Conservation (phyloP, 2,329 filamentous ascomycete species). For the Colletotrichum simmondsii region DNA sequence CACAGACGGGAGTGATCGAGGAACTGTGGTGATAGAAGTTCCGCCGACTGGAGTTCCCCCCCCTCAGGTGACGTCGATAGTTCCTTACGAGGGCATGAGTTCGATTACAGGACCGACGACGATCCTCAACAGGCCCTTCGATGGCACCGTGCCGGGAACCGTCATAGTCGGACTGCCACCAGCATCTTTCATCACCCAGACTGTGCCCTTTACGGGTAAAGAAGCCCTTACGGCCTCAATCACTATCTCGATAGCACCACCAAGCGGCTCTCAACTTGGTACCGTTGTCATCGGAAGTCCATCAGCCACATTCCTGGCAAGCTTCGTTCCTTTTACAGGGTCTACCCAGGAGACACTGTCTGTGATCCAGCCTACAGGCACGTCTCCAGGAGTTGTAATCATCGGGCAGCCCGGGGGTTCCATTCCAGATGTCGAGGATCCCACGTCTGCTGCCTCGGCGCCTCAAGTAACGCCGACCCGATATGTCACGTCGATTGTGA, state of each 20-base stretch:
- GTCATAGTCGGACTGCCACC: constrained; percentile 9
- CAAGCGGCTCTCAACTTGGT: constrained; percentile 22
- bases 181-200: constrained; percentile 1
- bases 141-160: not conserved
- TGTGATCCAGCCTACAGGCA: constrained; percentile 17
- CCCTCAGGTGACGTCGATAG: constrained; percentile 23
- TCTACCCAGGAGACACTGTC: constrained; percentile 8
- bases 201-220: not conserved
- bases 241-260: constrained; percentile 2
- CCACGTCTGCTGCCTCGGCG: not conserved
- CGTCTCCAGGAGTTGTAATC: constrained; percentile 10
- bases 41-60: constrained; percentile 12
- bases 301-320: not conserved
- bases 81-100: not conserved
- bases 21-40: constrained; percentile 25
- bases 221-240: not conserved
- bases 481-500: constrained; percentile 14
- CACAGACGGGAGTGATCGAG: not conserved
- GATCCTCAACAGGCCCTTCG: constrained; percentile 18
- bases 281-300: constrained; percentile 29
- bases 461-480: not conserved
- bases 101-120: constrained; percentile 16
- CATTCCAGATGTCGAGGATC: constrained; percentile 4
- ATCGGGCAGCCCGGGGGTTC: constrained; percentile 7
- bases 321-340: not conserved